Evolutionary conservation across 2,329 filamentous ascomycete species (phyloP).

Genomic region (Teratosphaeria pseudoeucalypti): DNA sequence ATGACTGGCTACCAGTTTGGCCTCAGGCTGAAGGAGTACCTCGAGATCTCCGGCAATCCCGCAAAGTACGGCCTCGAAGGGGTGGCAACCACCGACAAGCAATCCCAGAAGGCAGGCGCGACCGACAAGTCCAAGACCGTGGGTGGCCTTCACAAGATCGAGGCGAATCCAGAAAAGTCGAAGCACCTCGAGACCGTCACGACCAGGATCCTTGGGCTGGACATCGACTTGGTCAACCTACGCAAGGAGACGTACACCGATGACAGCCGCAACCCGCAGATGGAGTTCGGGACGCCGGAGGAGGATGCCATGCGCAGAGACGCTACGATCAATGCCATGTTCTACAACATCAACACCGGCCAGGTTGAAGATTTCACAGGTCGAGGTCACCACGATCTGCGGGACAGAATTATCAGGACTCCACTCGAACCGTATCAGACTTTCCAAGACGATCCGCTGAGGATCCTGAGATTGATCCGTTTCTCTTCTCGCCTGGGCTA

Average conservation of each 20-base stretch:
- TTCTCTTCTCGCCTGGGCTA: slow-evolving; percentile 83
- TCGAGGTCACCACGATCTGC: slow-evolving; percentile 63
- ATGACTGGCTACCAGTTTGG: slow-evolving; percentile 75
- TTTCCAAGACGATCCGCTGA: slow-evolving; percentile 85
- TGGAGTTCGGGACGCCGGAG: slow-evolving; percentile 86
- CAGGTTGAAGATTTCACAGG: slow-evolving; percentile 76
- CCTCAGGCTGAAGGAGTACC: slow-evolving; percentile 57
- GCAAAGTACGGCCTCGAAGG: slow-evolving; percentile 48
- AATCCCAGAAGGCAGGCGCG: slow-evolving; percentile 30
- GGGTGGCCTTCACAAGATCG: slow-evolving; percentile 75
- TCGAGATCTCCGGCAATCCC: slow-evolving; percentile 49
- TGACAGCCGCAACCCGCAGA: slow-evolving; percentile 79
- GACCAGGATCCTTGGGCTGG: slow-evolving; percentile 71
- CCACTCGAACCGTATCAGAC: slow-evolving; percentile 82
- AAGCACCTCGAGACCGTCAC: slow-evolving; percentile 93
- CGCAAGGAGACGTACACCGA: slow-evolving; percentile 83
- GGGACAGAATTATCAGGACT: slow-evolving; percentile 63
- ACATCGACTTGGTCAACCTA: slow-evolving; percentile 90
- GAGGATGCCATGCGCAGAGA: slow-evolving; percentile 86
- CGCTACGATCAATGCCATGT: slow-evolving; percentile 89
- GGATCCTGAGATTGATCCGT: slow-evolving; percentile 75
- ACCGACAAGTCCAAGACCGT: slow-evolving; percentile 47
- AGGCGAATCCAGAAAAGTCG: slow-evolving; percentile 87
- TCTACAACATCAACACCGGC: slow-evolving; percentile 80
- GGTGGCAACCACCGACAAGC: slow-evolving; percentile 26